phyloP scores from a whole-genome alignment of 768 basidiomycete genomes.

The Cystofilobasidium macerans region DNA sequence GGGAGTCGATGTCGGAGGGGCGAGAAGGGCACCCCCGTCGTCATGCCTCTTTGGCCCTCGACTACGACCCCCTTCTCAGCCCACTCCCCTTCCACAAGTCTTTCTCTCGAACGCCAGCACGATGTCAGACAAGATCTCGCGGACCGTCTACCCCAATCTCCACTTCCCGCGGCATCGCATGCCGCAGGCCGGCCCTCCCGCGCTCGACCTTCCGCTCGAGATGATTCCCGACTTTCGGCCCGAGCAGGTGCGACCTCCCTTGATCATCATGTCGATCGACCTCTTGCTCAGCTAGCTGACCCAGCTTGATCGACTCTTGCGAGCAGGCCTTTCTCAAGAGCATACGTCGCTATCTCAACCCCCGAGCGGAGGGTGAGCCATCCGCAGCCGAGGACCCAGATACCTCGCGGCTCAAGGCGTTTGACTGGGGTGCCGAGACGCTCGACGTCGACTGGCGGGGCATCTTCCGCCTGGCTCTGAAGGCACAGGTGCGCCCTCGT shows the following conservation, averaged over 20 bases:
- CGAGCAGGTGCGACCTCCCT: slow-evolving; percentile 6
- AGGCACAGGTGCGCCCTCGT: slow-evolving; percentile 13
- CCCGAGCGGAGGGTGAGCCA: neutral
- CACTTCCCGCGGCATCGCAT: neutral
- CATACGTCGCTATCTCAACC: slow-evolving; percentile 19
- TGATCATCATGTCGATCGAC: too few relatives aligned
- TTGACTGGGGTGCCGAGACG: slow-evolving; percentile 19
- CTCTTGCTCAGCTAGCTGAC: neutral
- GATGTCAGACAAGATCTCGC: slow-evolving; percentile 1
- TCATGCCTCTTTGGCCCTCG: neutral
- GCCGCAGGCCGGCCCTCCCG: neutral
- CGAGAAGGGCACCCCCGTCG: neutral
- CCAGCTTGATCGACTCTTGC: neutral
- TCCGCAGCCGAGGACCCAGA: neutral
- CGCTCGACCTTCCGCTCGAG: slow-evolving; percentile 8
- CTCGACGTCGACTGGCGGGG: slow-evolving; percentile 25
- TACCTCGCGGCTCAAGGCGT: slow-evolving; percentile 10
- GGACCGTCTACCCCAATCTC: neutral
- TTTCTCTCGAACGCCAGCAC: neutral
- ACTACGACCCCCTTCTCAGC: neutral
- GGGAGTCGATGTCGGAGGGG: neutral
- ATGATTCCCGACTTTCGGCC: slow-evolving; percentile 15
- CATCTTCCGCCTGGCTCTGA: slow-evolving; percentile 15
- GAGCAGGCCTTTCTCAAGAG: slow-evolving; percentile 20
- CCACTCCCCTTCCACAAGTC: neutral